Percentiles rank a stretch among this genome's conserved stretches.
These are phyloP conservation scores for Fusarium nisikadoi DNA, from an alignment of 2,329 filamentous ascomycete species.

Conservation along the genomic window DNA sequence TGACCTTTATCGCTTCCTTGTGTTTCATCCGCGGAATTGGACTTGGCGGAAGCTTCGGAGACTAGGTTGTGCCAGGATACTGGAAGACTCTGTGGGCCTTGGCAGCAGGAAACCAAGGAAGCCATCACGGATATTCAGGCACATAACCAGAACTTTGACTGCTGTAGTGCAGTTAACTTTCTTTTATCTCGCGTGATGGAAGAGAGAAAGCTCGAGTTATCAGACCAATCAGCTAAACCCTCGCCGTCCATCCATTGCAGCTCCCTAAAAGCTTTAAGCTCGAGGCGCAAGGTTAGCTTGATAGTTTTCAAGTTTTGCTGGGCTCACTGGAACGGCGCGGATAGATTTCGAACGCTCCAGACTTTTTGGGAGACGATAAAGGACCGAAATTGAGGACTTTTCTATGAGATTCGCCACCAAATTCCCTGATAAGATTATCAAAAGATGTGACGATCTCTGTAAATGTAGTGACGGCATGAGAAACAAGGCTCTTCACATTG, in stretches of 20 bases:
- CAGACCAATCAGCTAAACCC: conserved; percentile 21
- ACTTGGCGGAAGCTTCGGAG: conserved; percentile 40
- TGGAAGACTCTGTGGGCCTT: conserved; percentile 37
- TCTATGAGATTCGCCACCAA: conserved; percentile 1
- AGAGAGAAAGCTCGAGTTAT: conserved; percentile 1
- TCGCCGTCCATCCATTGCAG: conserved; percentile 11
- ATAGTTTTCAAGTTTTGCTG: conserved; percentile 19
- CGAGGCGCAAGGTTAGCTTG: conserved; percentile 24
- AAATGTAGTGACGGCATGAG: conserved; percentile 16
- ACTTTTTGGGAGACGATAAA: conserved; percentile 17
- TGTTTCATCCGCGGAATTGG: conserved; percentile 17
- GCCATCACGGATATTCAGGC: conserved; percentile 28
- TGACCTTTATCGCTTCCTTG: conserved; percentile 2
- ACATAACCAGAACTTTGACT: conserved; percentile 10
- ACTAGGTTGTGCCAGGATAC: conserved; percentile 27
- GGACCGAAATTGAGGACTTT: conserved; percentile 16
- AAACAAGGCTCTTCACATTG: conserved; percentile 8
- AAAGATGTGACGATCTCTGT: conserved; percentile 6
- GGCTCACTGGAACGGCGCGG: conserved; percentile 21
- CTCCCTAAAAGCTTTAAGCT: conserved; percentile 8
- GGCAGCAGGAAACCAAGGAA: conserved; percentile 34
- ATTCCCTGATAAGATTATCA: not conserved
- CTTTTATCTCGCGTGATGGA: conserved; percentile 11
- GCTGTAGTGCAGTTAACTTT: not conserved
- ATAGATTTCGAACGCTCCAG: conserved; percentile 39